These are phyloP conservation scores for Aspergillus panamensis DNA, from an alignment of 495 filamentous ascomycete genomes.

Conservation along the genomic window DNA sequence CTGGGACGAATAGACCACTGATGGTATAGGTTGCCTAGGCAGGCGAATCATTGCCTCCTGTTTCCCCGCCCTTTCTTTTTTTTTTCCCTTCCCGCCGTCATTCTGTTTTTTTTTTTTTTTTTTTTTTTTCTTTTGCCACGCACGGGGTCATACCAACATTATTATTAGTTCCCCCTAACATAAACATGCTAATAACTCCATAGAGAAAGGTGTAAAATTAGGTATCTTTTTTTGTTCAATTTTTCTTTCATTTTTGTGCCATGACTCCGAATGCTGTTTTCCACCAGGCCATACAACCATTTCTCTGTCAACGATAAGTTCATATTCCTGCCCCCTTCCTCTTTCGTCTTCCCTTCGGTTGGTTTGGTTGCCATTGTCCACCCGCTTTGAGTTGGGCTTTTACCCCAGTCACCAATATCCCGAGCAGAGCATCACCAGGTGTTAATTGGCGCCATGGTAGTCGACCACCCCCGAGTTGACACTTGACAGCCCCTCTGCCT, in stretches of 20 bases:
- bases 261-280: not conserved
- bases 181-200: not conserved
- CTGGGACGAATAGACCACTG: too few relatives aligned
- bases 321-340: not conserved
- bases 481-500: conserved; percentile 19
- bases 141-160: conserved; percentile 7
- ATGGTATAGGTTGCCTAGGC: not conserved
- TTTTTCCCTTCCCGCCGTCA: not conserved
- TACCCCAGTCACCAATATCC: not conserved
- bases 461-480: conserved; percentile 13
- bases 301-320: not conserved
- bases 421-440: not conserved
- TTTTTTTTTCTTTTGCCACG: conserved; percentile 13
- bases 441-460: not conserved
- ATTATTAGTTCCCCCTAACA: not conserved
- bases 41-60: not conserved
- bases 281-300: not conserved
- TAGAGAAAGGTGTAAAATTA: not conserved
- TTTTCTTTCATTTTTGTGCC: not conserved
- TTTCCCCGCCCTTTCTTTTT: not conserved
- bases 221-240: not conserved
- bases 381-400: conserved; percentile 6
- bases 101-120: not conserved
- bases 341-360: conserved; percentile 2
- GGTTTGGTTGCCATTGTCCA: not conserved